These are phyloP conservation scores for Citrus medica DNA, from an alignment of 345 rosid species.

Conservation along the genomic window DNA sequence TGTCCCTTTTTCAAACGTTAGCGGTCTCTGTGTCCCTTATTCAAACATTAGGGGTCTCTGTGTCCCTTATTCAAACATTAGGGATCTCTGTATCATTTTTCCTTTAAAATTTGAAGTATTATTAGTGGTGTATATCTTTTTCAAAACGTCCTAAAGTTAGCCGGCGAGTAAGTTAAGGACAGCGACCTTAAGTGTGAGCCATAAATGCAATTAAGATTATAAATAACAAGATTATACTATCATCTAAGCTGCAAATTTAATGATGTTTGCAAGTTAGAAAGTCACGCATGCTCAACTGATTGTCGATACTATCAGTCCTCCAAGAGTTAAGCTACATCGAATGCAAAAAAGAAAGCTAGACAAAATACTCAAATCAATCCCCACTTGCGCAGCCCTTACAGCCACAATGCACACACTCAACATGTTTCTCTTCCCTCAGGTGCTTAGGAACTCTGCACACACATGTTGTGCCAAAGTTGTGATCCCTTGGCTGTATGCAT, in stretches of 20 bases:
- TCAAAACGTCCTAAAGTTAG: neutral
- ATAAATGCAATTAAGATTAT: neutral
- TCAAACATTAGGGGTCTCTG: too few species aligned
- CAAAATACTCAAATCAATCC: conserved; percentile 32
- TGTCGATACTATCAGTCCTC: neutral
- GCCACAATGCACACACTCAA: conserved; percentile 88
- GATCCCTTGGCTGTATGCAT: conserved; percentile 87
- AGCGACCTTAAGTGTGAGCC: neutral
- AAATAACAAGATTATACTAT: neutral
- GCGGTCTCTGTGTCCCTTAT: too few species aligned
- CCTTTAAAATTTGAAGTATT: too few species aligned
- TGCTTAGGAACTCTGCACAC: conserved; percentile 79
- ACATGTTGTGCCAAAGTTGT: conserved; percentile 81
- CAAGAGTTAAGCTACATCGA: neutral
- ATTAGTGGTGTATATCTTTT: neutral
- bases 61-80: too few species aligned
- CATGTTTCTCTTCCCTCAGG: conserved; percentile 79
- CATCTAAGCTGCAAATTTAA: neutral
- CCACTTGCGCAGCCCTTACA: conserved; percentile 84
- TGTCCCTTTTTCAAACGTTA: too few species aligned
- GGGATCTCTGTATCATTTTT: too few species aligned
- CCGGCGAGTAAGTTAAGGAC: neutral
- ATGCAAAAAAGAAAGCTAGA: neutral
- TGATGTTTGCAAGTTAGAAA: neutral
- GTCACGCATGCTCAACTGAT: neutral